Evolutionary conservation across 495 filamentous ascomycete genomes (phyloP), one percentile per base, ranked within the genome.

Genomic region (Bacidia rubella): DNA sequence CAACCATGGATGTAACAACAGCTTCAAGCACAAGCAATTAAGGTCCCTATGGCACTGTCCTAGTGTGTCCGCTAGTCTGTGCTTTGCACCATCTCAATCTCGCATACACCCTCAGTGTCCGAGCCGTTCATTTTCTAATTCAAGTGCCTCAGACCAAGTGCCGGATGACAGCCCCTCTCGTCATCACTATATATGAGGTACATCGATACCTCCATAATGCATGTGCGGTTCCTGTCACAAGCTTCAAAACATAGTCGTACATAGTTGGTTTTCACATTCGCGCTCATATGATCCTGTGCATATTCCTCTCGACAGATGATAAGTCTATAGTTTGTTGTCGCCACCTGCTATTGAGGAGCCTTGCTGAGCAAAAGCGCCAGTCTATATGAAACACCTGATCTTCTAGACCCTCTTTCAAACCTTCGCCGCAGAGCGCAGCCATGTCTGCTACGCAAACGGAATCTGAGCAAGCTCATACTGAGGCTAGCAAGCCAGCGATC

Each of bases 111-210:
- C 47, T 26, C 47, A 50, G 47, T 17, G 32, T 17, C 4, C 47
- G 47, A 38, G 32, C 47, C 47, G 25, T 29, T 38, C 32, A 17
- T 1, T n/a, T 47, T 20, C 27, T 38, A 19, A 25, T 11, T 35
- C 12, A 17, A 3, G 46, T 45, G 38, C 41, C 47, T 45, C 38
- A 39, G 39, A 51, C 46, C 51, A 54, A 51, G 41, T 54, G 35
- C 27, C 47, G 41, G 43, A 57, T 24, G 45, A 41, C 35, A 58
- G 47, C 56, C 56, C 56, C 56, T 54, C 56, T 58, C 56, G 56
- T 58, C 56, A 58, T 54, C 49, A 42, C 7, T 58, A 51, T 47
- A 49, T 55, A 54, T 51, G 47, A 54, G 47, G 56, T 58, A 58
- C 56, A 47, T 58, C 52, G 39, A 38, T 52, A 58, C 52, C 47